Evolutionary conservation across 1,284 basidiomycete species (phyloP).

Genomic region (Pisolithus thermaeus): DNA sequence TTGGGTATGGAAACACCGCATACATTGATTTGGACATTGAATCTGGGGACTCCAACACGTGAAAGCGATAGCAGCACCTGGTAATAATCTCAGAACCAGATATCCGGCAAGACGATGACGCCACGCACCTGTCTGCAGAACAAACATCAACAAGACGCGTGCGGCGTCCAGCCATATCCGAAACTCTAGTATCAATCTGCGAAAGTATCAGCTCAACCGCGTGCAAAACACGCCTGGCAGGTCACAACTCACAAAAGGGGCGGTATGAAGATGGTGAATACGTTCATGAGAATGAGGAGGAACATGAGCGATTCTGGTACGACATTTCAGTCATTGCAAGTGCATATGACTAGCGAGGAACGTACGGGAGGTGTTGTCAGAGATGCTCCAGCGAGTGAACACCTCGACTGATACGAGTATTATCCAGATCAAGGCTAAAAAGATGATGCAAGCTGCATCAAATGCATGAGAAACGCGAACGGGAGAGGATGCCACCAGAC

Average conservation of each 20-base stretch:
- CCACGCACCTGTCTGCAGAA: conserved; percentile 45
- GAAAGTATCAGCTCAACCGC: neutral
- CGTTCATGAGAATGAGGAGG: conserved; percentile 42
- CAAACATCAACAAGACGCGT: conserved; percentile 42
- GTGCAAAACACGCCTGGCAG: neutral
- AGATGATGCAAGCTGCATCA: conserved; percentile 31
- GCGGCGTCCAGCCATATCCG: conserved; percentile 54
- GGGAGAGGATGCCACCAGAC: neutral
- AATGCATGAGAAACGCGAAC: neutral
- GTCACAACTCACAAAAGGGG: conserved; percentile 44
- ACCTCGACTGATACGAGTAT: conserved; percentile 36
- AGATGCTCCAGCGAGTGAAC: conserved; percentile 35
- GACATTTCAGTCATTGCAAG: neutral
- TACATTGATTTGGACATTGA: conserved; percentile 30
- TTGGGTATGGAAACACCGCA: neutral
- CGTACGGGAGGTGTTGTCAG: conserved; percentile 37
- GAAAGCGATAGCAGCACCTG: conserved; percentile 45
- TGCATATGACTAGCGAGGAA: neutral
- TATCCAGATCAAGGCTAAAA: conserved; percentile 39
- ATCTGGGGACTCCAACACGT: conserved; percentile 39
- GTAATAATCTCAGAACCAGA: neutral
- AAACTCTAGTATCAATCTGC: conserved; percentile 47
- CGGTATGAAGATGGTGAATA: conserved; percentile 43
- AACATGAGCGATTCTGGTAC: conserved; percentile 36
- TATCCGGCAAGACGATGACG: neutral